Conservation (phyloP, 2,329 filamentous ascomycete species). For the Fusarium burgessii region DNA sequence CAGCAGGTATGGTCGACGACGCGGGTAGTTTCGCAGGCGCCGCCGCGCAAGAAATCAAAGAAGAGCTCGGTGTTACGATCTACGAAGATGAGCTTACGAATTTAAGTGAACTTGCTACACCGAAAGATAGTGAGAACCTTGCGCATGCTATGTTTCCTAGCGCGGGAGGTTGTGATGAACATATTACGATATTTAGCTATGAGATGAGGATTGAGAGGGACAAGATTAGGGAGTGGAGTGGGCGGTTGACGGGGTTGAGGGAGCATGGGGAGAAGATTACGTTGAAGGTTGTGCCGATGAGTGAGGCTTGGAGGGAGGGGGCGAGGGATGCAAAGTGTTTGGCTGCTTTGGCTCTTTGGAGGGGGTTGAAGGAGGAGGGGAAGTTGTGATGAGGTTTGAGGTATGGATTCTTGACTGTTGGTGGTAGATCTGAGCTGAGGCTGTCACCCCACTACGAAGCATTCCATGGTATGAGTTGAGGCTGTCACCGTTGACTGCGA, state of each 20-base stretch:
- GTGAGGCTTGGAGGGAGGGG: conserved; percentile 68
- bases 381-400: conserved; percentile 44
- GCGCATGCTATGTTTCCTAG: conserved; percentile 67
- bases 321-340: conserved; percentile 71
- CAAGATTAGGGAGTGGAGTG: conserved; percentile 66
- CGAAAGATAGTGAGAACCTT: conserved; percentile 51
- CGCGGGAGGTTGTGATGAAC: conserved; percentile 71
- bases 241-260: conserved; percentile 68
- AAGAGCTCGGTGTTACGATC: conserved; percentile 69
- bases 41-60: conserved; percentile 70
- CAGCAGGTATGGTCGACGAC: conserved; percentile 70
- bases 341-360: conserved; percentile 68
- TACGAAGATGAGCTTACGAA: conserved; percentile 60
- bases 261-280: conserved; percentile 72
- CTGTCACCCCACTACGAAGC: not conserved
- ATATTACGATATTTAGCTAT: conserved; percentile 68
- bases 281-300: conserved; percentile 67
- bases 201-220: conserved; percentile 63
- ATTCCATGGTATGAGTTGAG: not conserved
- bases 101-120: conserved; percentile 63
- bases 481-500: not conserved
- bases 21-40: conserved; percentile 66
- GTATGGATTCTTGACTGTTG: not conserved
- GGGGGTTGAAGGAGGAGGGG: conserved; percentile 64
- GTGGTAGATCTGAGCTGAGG: not conserved